Base-by-base conservation (phyloP, 768 basidiomycete genomes). In the Imleria badia region DNA sequence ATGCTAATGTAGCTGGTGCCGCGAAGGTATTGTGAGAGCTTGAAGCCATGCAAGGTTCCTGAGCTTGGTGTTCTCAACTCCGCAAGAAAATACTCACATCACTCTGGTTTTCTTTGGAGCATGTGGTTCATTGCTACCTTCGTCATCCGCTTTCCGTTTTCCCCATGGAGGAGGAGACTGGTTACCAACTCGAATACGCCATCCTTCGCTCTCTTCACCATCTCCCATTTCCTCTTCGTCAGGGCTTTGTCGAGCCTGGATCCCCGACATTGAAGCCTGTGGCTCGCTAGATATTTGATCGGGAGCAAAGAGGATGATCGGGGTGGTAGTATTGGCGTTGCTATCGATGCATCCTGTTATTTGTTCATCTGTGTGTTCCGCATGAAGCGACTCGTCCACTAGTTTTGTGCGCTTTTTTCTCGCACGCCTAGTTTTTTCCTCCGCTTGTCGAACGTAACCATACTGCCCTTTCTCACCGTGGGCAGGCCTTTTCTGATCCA, bases 381-480 rank as follows among this genome's bases (percentile, higher is more conserved):
- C 42, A 31, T 54, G 68, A 45, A 60, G 47, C 3, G 56, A 45
- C 26, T 71, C 70, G 38, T 63, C 65, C 22, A 62, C 55, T 19
- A 66, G 66, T 59, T 73, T 77, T 23, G 48, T 54, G 29, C 75
- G 78, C 62, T 76, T 84, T 69, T 78, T 83, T 51, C 82, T 73
- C 8, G 66, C 55, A n/a, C 77, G 78, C 65, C 81, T 90, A 3
- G 76, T 74, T 65, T 85, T 89, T 62, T 84, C 85, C 60, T 90
- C 89, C 0, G 85, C 74, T 61, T 85, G 81, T 11, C 90, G 86
- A 29, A 91, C 86, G 56, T 89, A 91, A 30, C 88, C 89, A 59
- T 89, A 90, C 56, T 91, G 89, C 1, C 89, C 89, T 64, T 91
- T 89, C 68, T 88, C 87, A 22, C 88, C 89, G 10, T 77, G 81